Evolutionary conservation across 2,329 filamentous ascomycete genomes (phyloP), one percentile per base, ranked within the genome.

Genomic region (Teratosphaeria destructans): DNA sequence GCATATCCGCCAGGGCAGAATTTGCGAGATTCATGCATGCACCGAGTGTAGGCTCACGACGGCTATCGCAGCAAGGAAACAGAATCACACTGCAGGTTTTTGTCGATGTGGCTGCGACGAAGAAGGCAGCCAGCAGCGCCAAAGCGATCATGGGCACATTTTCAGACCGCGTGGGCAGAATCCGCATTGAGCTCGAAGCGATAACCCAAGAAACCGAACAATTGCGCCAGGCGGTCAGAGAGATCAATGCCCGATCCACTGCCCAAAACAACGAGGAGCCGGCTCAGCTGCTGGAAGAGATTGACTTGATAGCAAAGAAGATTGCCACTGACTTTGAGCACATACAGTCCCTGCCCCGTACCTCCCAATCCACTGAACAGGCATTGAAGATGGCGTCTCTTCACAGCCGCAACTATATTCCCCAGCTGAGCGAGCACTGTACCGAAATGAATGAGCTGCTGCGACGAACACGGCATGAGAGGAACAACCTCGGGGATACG

Each of bases 261-360:
- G 55, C 60, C 55, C 57, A 66, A 61, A 62, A 65, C 59, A 61
- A 61, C 26, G 68, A 84, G 55, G 88, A 92, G 64, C 81, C 87
- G 5, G 74, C 78, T 26, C 85, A 87, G 62, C 77, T 96, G 6
- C 78, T 94, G 56, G 83, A 90, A 62, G 94, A 97, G 71, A 90
- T 97, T 52, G 87, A 93, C 70, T 87, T 89, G 0, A 81, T 97
- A 59, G 86, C 86, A 57, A 90, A 85, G 67, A 96, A 96, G 74
- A 88, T 99, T 56, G 85, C 86, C 55, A 89, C 87, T 5, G 94
- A 97, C 73, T 89, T 90, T 69, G 87, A 91, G 65, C 86, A 89
- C 64, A 84, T 90, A 11, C 77, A 90, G 53, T 81, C 82, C 5
- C 86, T 91, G 63, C 78, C 84, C 1, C 83, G 84, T 63, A 85